Evolutionary conservation across 2,329 filamentous ascomycete genomes (phyloP), one percentile per base, ranked within the genome.

Genomic region (Trichoderma harzianum): DNA sequence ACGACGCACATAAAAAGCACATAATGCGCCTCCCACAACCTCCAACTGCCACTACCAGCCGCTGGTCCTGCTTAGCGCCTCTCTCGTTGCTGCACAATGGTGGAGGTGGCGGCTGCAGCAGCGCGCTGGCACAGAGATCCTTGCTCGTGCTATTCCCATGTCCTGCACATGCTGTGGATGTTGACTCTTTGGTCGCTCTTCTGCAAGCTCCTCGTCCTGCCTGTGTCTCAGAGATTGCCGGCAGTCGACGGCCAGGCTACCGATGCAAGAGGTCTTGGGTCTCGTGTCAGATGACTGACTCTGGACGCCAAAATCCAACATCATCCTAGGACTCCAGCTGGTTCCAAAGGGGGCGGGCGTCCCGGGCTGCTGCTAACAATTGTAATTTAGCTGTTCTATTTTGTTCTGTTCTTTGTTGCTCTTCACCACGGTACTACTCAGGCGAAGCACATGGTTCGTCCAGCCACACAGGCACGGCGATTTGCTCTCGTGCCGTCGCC

Each of bases 281-380:
- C 36, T 70, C 60, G 68, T 61, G 61, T 71, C 69, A 71, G 61
- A 71, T 71, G 69, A 71, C 69, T 24, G 53, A 58, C 62, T 58
- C 21, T 63, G 62, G 69, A 71, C 69, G 62, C 69, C 69, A 71
- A 71, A 63, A 71, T 66, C 60, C 53, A 66, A 66, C 69, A 55
- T 65, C 62, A 61, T 60, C 66, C 66, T 69, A 34, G 18, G 26
- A 18, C 12, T 69, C 21, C 24, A 53, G 34, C 43, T 65, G 14
- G 34, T n/a, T 43, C 60, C 60, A 53, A 39, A 63, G 32, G 21
- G 21, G 21, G 34, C 60, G 47, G 63, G 51, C 47, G 30, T 26
- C n/a, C 21, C 18, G 18, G 10, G 18, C 5, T 30, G 34, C 16
- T 18, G 57, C 18, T 61, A 51, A 55, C 26, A 39, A 24, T 18